Percentiles rank a stretch among this genome's conserved stretches.
phyloP scores from a whole-genome alignment of 495 filamentous ascomycete species.

The Elasticomyces elasticus region DNA sequence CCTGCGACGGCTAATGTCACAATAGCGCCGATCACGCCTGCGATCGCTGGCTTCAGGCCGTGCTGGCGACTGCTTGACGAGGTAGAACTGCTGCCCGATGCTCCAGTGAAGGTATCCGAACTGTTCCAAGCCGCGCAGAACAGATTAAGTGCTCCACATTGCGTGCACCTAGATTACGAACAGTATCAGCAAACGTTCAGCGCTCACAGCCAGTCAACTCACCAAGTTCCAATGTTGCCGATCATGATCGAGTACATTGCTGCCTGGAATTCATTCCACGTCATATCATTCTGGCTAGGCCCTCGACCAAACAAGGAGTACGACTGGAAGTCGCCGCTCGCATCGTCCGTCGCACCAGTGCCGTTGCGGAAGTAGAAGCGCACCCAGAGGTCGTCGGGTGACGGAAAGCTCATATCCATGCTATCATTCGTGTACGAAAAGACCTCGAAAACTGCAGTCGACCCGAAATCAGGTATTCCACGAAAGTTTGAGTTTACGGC shows the following conservation, averaged over 20 bases:
- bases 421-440: constrained; percentile 39
- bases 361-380: constrained; percentile 73
- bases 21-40: constrained; percentile 31
- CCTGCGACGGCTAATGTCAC: constrained; percentile 26
- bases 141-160: constrained; percentile 47
- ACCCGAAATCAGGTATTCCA: constrained; percentile 57
- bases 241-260: constrained; percentile 53
- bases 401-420: constrained; percentile 38
- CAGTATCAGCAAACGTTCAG: neutral
- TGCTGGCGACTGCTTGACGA: neutral
- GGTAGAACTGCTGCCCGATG: neutral
- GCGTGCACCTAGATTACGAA: constrained; percentile 7
- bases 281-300: constrained; percentile 43
- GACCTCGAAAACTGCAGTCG: constrained; percentile 67
- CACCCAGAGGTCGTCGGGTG: constrained; percentile 51
- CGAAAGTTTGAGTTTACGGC: constrained; percentile 50
- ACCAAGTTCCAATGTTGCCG: constrained; percentile 54
- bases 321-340: constrained; percentile 35
- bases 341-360: constrained; percentile 33
- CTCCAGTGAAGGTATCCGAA: neutral
- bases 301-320: constrained; percentile 54
- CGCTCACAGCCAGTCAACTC: constrained; percentile 21
- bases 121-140: constrained; percentile 41
- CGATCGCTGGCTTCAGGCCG: constrained; percentile 21
- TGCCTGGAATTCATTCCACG: constrained; percentile 53